Evolutionary conservation across 768 basidiomycete species (phyloP).

Genomic region (Suillus lakei): DNA sequence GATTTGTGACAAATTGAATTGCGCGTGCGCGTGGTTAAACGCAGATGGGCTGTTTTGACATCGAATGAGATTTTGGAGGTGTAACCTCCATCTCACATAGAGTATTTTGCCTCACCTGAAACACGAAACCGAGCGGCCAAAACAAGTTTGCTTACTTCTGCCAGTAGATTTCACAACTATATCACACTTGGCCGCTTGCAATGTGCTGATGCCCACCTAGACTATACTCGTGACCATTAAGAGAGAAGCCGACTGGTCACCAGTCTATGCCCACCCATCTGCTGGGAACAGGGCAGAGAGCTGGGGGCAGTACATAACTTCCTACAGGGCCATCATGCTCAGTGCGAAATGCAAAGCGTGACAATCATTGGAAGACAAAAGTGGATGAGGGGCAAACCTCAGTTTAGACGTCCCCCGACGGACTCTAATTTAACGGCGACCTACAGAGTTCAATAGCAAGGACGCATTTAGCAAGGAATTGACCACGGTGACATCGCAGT

Average conservation of each 20-base stretch:
- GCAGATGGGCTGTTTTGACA: not conserved
- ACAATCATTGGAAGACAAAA: not conserved
- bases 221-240: not conserved
- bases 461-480: not conserved
- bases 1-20: not conserved
- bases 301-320: not conserved
- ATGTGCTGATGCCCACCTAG: not conserved
- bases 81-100: not conserved
- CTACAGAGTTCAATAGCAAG: not conserved
- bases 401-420: not conserved
- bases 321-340: not conserved
- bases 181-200: too few species aligned
- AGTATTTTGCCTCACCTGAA: too few species aligned
- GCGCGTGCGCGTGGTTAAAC: not conserved
- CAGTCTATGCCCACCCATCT: not conserved
- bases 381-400: not conserved
- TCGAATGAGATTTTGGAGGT: not conserved
- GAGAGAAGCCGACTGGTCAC: not conserved
- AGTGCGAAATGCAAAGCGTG: not conserved
- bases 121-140: too few species aligned
- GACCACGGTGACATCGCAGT: not conserved
- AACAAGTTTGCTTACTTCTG: too few species aligned
- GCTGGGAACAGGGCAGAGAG: not conserved
- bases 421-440: not conserved
- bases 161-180: too few species aligned